A percentile compares a stretch with the other conserved stretches of the same genome.
These are phyloP conservation scores for Kwoniella pini DNA, from an alignment of 768 basidiomycete species.

Conservation along the genomic window DNA sequence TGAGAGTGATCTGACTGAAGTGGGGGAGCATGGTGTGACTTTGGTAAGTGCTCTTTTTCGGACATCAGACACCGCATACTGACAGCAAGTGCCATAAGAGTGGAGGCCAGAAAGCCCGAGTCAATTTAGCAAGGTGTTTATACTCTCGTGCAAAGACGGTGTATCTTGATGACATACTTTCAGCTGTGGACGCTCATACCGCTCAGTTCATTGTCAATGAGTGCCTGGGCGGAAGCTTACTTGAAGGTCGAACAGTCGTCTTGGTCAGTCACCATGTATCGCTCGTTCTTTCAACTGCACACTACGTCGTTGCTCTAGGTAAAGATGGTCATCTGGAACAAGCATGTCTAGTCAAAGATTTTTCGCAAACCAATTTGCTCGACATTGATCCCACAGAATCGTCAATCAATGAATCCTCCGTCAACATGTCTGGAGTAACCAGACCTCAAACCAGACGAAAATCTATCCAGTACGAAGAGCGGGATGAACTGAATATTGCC, in stretches of 20 bases:
- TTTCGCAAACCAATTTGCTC: not conserved
- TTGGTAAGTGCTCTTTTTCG: constrained; percentile 22
- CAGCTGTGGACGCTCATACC: constrained; percentile 54
- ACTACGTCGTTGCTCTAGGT: constrained; percentile 36
- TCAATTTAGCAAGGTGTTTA: constrained; percentile 51
- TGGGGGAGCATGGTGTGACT: constrained; percentile 51
- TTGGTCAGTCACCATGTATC: constrained; percentile 53
- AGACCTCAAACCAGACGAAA: not conserved
- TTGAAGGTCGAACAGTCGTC: constrained; percentile 43
- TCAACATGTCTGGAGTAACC: not conserved
- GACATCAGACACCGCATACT: too few relatives aligned
- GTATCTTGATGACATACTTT: constrained; percentile 50
- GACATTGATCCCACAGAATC: not conserved
- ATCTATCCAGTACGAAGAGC: not conserved
- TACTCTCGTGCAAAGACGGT: constrained; percentile 52
- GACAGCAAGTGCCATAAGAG: constrained; percentile 18
- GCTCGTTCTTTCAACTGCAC: constrained; percentile 44
- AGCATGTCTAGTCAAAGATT: constrained; percentile 31
- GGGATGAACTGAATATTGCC: constrained; percentile 1
- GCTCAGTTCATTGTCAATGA: constrained; percentile 43
- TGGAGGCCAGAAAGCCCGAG: constrained; percentile 47
- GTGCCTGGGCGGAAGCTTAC: constrained; percentile 41
- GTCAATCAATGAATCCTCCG: constrained; percentile 1
- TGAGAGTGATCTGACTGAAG: constrained; percentile 50
- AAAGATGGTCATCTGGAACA: constrained; percentile 28